Conservation (phyloP, 1,139 yeast species). For the Kurtzmaniella quercitrusa region DNA sequence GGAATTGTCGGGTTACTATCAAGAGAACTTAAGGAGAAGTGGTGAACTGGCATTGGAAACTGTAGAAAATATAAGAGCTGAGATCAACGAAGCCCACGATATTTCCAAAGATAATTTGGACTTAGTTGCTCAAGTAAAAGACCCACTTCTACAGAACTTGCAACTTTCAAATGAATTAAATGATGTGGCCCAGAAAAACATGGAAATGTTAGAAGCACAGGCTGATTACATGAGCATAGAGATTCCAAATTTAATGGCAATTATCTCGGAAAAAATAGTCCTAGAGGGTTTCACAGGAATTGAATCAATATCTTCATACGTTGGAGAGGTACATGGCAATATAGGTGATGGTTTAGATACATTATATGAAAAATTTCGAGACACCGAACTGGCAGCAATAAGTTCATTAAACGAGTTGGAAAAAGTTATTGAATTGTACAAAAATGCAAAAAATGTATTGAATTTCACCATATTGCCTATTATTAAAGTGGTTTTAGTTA, state of each 20-base stretch:
- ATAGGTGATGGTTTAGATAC: neutral
- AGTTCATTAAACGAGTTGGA: too few relatives aligned
- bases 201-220: neutral
- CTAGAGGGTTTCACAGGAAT: neutral
- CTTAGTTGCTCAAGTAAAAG: neutral
- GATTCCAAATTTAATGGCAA: neutral
- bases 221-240: neutral
- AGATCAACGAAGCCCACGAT: neutral
- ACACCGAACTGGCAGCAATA: neutral
- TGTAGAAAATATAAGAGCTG: neutral
- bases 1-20: too few relatives aligned
- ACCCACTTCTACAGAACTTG: neutral
- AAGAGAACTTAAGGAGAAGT: too few relatives aligned
- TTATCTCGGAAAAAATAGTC: neutral
- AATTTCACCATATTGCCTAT: neutral
- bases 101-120: neutral
- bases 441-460: neutral
- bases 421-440: neutral
- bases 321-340: neutral
- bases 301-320: neutral
- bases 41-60: neutral
- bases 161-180: neutral
- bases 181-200: neutral
- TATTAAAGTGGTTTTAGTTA: neutral
- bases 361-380: neutral